These are phyloP conservation scores for Cystobasidium slooffiae DNA, from an alignment of 1,284 basidiomycete species.

Conservation along the genomic window DNA sequence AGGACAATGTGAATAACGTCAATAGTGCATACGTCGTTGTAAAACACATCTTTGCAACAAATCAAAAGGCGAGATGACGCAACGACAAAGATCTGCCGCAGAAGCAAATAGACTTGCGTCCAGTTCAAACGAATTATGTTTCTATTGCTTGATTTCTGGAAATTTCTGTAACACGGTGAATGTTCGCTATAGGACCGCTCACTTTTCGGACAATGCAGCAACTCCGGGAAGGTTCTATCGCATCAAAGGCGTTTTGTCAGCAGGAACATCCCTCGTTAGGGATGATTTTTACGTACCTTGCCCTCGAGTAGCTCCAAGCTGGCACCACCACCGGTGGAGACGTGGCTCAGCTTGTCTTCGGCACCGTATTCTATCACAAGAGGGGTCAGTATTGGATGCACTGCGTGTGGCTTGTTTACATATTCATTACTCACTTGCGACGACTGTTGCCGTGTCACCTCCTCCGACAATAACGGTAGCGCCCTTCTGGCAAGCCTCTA, in stretches of 20 bases:
- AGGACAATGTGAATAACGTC: too few species aligned
- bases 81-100: too few species aligned
- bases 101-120: too few species aligned
- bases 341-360: slow-evolving; percentile 91
- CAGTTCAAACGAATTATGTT: too few species aligned
- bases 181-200: slow-evolving; percentile 12
- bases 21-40: not conserved
- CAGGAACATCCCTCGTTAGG: too few species aligned
- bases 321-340: slow-evolving; percentile 95
- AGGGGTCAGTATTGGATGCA: not conserved
- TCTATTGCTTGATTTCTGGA: too few species aligned
- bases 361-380: slow-evolving; percentile 62
- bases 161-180: not conserved
- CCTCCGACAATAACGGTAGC: slow-evolving; percentile 87
- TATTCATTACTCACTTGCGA: slow-evolving; percentile 60
- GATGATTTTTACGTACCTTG: slow-evolving; percentile 64
- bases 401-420: not conserved
- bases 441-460: slow-evolving; percentile 90
- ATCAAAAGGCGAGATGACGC: too few species aligned
- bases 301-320: slow-evolving; percentile 94
- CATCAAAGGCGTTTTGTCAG: not conserved
- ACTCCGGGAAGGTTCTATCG: slow-evolving; percentile 78
- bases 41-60: too few species aligned
- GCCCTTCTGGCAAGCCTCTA: slow-evolving; percentile 85
- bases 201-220: slow-evolving; percentile 75